phyloP scores from a whole-genome alignment of 208 protist species.

The Leishmania gerbilli region DNA sequence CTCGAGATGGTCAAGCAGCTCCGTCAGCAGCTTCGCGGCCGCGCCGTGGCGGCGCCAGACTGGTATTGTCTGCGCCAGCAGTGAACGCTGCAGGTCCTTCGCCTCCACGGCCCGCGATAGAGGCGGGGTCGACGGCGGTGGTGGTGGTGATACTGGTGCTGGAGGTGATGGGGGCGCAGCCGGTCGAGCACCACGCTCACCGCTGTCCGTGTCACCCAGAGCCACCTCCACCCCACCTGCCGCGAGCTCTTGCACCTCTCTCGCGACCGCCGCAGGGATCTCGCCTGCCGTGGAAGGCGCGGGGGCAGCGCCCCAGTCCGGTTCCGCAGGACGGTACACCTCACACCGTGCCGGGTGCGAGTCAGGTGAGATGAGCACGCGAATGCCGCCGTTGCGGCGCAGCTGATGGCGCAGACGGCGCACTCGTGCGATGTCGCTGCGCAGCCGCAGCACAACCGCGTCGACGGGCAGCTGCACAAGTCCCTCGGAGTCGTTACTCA shows the following conservation, averaged over 20 bases:
- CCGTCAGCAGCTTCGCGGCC: conserved; percentile 31
- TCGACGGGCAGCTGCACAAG: conserved; percentile 22
- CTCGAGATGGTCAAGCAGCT: conserved; percentile 35
- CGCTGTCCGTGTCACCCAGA: background rate
- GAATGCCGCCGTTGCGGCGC: background rate
- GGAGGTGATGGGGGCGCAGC: background rate
- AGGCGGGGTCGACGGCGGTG: conserved; percentile 8
- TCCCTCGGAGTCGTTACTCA: background rate
- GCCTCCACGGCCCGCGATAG: conserved; percentile 22
- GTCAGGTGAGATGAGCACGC: background rate
- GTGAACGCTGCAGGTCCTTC: conserved; percentile 28
- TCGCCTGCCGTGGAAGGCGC: background rate
- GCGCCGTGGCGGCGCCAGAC: conserved; percentile 56
- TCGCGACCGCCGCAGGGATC: background rate
- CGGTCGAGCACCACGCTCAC: background rate
- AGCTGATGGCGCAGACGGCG: conserved; percentile 17
- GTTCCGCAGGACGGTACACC: conserved; percentile 24
- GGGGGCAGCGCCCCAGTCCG: background rate
- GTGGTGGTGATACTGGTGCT: background rate
- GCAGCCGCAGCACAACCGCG: conserved; percentile 31
- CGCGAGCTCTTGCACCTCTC: background rate
- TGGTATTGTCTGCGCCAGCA: conserved; percentile 48
- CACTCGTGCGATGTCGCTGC: conserved; percentile 26
- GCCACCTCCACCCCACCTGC: background rate
- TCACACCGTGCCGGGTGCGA: conserved; percentile 1